Percentiles rank a stretch among this genome's conserved stretches.
phyloP scores from a whole-genome alignment of 805 yeast genomes.

The Saccharomyces eubayanus region DNA sequence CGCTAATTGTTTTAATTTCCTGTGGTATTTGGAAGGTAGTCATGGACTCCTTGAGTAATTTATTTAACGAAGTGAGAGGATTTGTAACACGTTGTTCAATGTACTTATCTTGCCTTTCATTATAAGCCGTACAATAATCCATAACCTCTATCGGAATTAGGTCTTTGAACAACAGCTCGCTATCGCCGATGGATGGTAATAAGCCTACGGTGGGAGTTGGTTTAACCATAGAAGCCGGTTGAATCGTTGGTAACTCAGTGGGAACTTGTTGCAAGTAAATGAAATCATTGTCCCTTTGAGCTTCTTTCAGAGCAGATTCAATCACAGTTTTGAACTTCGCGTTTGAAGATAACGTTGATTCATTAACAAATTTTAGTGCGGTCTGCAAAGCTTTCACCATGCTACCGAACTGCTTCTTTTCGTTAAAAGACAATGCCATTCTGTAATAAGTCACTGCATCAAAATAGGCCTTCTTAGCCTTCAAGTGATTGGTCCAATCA shows the following conservation, averaged over 20 bases:
- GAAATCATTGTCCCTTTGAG: slow-evolving; percentile 75
- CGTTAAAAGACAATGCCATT: slow-evolving; percentile 36
- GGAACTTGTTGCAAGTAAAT: slow-evolving; percentile 68
- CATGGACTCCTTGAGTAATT: slow-evolving; percentile 37
- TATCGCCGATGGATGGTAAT: slow-evolving; percentile 4
- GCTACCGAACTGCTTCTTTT: slow-evolving; percentile 49
- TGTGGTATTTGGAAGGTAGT: slow-evolving; percentile 50
- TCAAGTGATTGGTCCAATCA: slow-evolving; percentile 59
- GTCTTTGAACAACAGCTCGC: slow-evolving; percentile 42
- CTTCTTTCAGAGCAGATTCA: slow-evolving; percentile 37
- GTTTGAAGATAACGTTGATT: slow-evolving; percentile 26
- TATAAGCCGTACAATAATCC: slow-evolving; percentile 58
- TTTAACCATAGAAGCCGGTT: slow-evolving; percentile 49
- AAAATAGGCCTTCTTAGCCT: slow-evolving; percentile 57
- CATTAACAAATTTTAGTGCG: slow-evolving; percentile 32
- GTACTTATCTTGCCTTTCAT: slow-evolving; percentile 53
- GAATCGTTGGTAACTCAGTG: slow-evolving; percentile 33
- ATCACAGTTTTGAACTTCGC: slow-evolving; percentile 41
- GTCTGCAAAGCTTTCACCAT: slow-evolving; percentile 46
- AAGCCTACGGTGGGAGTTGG: slow-evolving; percentile 15
- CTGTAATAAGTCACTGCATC: slow-evolving; percentile 64
- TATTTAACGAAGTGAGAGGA: slow-evolving; percentile 44
- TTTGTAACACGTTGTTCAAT: slow-evolving; percentile 37
- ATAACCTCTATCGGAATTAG: slow-evolving; percentile 60
- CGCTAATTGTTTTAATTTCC: slow-evolving; percentile 50